Base-by-base conservation (phyloP, 1,284 basidiomycete genomes). In the Farysia itapuensis region DNA sequence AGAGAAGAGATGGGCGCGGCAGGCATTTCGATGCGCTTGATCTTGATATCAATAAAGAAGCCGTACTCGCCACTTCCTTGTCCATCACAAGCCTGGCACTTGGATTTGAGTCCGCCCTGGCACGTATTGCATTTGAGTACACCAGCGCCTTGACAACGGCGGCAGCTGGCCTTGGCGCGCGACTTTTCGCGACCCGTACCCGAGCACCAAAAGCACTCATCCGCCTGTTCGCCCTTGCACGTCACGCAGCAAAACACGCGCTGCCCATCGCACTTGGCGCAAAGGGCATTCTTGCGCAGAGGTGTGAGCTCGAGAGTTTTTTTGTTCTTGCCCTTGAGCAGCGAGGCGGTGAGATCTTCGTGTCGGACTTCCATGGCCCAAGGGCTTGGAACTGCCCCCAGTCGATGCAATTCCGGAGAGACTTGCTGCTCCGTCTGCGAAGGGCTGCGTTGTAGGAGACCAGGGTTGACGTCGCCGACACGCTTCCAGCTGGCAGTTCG, bases 191-290 rank as follows among this genome's bases (percentile, higher is more conserved):
- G 45, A 12, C 67, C 67, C 0, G 56, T 64, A n/a, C 67, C 65
- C 9, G 35, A 38, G 41, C 67, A 70, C 67, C 67, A 70, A 49
- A 60, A 70, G 48, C 67, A 68, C 35, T 63, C 61, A 39, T 70
- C 67, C 8, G 67, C 59, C 23, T 56, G 29, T 28, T 59, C 56
- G 1, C 48, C 57, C 30, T 50, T 63, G 52, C 65, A 67, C 4
- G 52, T 50, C 20, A 37, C 22, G 51, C 64, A 70, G 4, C 38
- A 16, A n/a, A 47, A 53, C 0, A 43, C 23, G 18, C 56, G 41
- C 21, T 31, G 42, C 6, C 64, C 64, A 8, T 53, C 35, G 38
- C 64, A 67, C 30, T 49, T 56, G 42, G 37, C 28, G 21, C 67
- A 70, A 15, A 33, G 33, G 6, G 56, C 64, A 14, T 67, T 48